Base-by-base conservation (phyloP, 1,139 yeast species). In the Sugiyamaella sp. region DNA sequence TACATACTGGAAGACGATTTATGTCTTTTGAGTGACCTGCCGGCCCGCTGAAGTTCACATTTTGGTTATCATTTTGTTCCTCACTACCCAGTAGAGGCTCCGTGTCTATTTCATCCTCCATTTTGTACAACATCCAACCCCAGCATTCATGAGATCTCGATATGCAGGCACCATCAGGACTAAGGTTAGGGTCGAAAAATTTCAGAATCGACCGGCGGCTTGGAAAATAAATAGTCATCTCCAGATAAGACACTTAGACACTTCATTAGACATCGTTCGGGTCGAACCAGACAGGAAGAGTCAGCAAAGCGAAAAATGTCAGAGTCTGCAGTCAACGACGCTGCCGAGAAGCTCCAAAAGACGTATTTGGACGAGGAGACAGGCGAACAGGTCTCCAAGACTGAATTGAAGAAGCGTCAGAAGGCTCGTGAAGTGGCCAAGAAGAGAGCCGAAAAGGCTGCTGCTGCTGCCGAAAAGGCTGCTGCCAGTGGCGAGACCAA, bases 381-480 rank as follows among this genome's bases (percentile, higher is more conserved):
- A 60, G 98, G 98, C 49, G 99, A 93, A 75, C 88, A 85, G 74
- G 97, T 93, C 49, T 93, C 99, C 71, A 93, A 93, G 79, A 80
- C 95, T 59, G 99, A 93, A 74, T 84, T 93, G 76, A 93, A 93
- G 80, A 89, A 88, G 80, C 88, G 99, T 77, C 90, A 87, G 76
- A 93, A 93, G 81, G 80, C 79, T 62, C 86, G 99, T 73, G 89
- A 86, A 63, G 75, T 81, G 55, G 97, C 89, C 66, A 90, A 89
- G 67, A 89, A 89, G 80, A 68, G 69, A 78, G 97, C 97, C 49
- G 96, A 85, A 66, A 90, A 90, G 80, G 93, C 93, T 53, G 82
- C 83, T 54, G 78, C 77, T 62, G 80, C 80, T 51, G 81, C 82
- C 45, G 79, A 78, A 57, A 71, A 78, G 54, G 83, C 83, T 55